phyloP scores from a whole-genome alignment of 2,329 filamentous ascomycete genomes.

The Cercospora beticola region DNA sequence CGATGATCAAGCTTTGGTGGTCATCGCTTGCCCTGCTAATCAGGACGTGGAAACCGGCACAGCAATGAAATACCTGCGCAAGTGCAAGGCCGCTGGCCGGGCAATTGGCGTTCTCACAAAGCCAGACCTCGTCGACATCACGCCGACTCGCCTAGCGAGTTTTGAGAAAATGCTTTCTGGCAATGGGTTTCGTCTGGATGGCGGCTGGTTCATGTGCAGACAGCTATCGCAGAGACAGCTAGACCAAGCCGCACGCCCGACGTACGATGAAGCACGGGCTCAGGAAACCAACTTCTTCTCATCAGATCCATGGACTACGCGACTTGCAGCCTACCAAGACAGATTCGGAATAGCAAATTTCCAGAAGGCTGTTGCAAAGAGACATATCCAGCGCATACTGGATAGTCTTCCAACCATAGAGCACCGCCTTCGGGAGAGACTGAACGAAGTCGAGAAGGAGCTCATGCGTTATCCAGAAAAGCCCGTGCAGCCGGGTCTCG shows the following conservation, averaged over 20 bases:
- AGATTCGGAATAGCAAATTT: constrained; percentile 56
- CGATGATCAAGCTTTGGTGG: constrained; percentile 68
- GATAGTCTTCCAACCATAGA: constrained; percentile 44
- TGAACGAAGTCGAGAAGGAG: constrained; percentile 54
- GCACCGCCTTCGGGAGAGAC: constrained; percentile 46
- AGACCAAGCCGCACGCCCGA: constrained; percentile 38
- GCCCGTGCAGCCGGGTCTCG: constrained; percentile 61
- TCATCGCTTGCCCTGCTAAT: constrained; percentile 76
- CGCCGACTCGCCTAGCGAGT: constrained; percentile 35
- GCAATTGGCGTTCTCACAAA: constrained; percentile 70
- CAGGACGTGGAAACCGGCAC: constrained; percentile 74
- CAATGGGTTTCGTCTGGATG: constrained; percentile 60
- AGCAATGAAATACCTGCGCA: constrained; percentile 62
- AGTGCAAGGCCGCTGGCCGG: constrained; percentile 43
- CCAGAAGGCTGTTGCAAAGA: constrained; percentile 49
- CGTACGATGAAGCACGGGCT: constrained; percentile 49
- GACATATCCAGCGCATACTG: constrained; percentile 50
- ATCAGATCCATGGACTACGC: constrained; percentile 47
- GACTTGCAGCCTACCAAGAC: constrained; percentile 41
- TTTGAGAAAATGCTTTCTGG: constrained; percentile 51
- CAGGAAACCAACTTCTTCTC: constrained; percentile 56
- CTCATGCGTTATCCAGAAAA: constrained; percentile 64
- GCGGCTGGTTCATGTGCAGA: constrained; percentile 78
- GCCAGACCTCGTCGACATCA: constrained; percentile 65
- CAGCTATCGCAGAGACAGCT: constrained; percentile 58